Conservation (phyloP, 2,329 filamentous ascomycete species). For the Penicillium hesseltinei region DNA sequence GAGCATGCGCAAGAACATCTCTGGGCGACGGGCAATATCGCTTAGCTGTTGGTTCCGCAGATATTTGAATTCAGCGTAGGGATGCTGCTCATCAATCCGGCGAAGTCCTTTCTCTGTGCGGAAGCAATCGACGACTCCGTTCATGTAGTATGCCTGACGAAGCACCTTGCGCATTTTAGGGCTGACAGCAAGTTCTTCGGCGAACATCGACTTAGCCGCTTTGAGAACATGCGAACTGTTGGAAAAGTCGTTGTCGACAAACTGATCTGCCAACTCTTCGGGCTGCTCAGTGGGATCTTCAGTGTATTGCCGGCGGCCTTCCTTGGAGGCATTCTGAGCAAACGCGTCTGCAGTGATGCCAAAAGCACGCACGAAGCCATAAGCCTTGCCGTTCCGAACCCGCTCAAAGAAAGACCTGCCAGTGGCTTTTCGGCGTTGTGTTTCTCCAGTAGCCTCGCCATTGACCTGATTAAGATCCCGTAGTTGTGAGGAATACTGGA, state of each 20-base stretch:
- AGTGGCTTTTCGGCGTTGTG: slow-evolving; percentile 77
- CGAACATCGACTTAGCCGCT: slow-evolving; percentile 81
- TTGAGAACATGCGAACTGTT: slow-evolving; percentile 73
- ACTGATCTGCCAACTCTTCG: slow-evolving; percentile 79
- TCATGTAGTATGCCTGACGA: slow-evolving; percentile 77
- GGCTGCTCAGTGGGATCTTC: slow-evolving; percentile 80
- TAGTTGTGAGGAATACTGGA: slow-evolving; percentile 81
- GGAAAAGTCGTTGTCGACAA: slow-evolving; percentile 69
- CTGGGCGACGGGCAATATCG: slow-evolving; percentile 77
- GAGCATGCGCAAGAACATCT: slow-evolving; percentile 94
- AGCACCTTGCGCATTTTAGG: slow-evolving; percentile 88
- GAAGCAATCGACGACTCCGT: slow-evolving; percentile 79
- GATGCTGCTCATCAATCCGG: slow-evolving; percentile 90
- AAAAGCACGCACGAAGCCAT: slow-evolving; percentile 80
- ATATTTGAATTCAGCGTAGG: slow-evolving; percentile 98
- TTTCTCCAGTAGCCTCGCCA: slow-evolving; percentile 59
- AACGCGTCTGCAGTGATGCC: slow-evolving; percentile 87
- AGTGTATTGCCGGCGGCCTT: slow-evolving; percentile 74
- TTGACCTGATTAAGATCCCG: slow-evolving; percentile 71
- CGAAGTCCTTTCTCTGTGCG: slow-evolving; percentile 92
- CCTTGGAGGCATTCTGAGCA: slow-evolving; percentile 77
- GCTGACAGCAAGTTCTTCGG: slow-evolving; percentile 84
- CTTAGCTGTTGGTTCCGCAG: slow-evolving; percentile 81
- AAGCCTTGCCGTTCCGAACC: slow-evolving; percentile 74
- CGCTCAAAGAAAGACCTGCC: slow-evolving; percentile 79